A percentile compares a stretch with the other conserved stretches of the same genome.
Conservation (phyloP, 108 stramenopile species). For the Cyclotella cryptica region DNA sequence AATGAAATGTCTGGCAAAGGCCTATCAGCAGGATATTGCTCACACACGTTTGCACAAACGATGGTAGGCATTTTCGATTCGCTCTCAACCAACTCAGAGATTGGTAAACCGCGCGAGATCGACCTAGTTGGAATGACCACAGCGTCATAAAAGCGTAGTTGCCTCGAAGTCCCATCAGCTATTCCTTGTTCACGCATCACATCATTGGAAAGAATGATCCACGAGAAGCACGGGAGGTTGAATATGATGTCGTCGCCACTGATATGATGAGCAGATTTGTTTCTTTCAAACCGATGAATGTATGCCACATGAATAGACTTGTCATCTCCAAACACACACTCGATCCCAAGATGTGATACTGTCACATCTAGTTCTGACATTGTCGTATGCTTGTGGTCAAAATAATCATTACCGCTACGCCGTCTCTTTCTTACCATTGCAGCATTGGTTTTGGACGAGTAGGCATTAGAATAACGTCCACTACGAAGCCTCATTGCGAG, state of each 20-base stretch:
- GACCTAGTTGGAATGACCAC: constrained; percentile 28
- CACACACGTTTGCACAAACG: constrained; percentile 34
- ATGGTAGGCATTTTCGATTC: constrained; percentile 33
- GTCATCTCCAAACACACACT: constrained; percentile 18
- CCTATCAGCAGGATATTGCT: constrained; percentile 16
- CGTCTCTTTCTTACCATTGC: constrained; percentile 26
- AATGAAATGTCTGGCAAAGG: constrained; percentile 33
- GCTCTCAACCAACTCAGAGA: not conserved
- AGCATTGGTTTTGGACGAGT: not conserved
- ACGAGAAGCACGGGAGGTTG: constrained; percentile 28
- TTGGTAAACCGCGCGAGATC: not conserved
- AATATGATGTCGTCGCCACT: not conserved
- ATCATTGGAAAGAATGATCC: constrained; percentile 38
- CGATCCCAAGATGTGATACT: constrained; percentile 1
- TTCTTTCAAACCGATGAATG: constrained; percentile 22
- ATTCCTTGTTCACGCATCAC: constrained; percentile 29
- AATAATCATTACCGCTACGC: constrained; percentile 8
- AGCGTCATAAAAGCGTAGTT: constrained; percentile 43
- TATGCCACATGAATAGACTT: constrained; percentile 27
- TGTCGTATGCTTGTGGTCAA: constrained; percentile 16
- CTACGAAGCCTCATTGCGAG: constrained; percentile 37
- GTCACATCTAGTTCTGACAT: constrained; percentile 46
- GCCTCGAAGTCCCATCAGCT: constrained; percentile 10
- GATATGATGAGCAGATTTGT: not conserved
- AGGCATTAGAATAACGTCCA: constrained; percentile 3